These are phyloP conservation scores for Arabidopsis lyrata DNA, from an alignment of 441 rosid genomes.

Conservation along the genomic window DNA sequence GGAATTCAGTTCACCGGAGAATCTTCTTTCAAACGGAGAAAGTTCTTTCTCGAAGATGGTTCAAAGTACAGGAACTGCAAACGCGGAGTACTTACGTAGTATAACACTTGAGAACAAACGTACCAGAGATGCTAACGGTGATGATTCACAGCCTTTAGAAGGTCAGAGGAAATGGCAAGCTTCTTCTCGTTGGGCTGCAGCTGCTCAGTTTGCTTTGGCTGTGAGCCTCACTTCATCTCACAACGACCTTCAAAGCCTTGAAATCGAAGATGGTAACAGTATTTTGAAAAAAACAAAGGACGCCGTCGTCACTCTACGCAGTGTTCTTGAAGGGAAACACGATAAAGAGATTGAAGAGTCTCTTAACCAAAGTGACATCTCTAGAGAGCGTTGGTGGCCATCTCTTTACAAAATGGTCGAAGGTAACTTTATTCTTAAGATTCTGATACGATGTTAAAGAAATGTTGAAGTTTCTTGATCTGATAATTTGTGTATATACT, in stretches of 20 bases:
- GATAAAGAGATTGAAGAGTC: slow-evolving; percentile 76
- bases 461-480: slow-evolving; percentile 21
- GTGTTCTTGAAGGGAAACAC: slow-evolving; percentile 90
- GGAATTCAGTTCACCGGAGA: slow-evolving; percentile 79
- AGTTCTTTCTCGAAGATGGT: slow-evolving; percentile 96
- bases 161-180: slow-evolving; percentile 82
- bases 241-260: slow-evolving; percentile 82
- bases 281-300: slow-evolving; percentile 88
- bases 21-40: slow-evolving; percentile 64
- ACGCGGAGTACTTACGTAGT: slow-evolving; percentile 85
- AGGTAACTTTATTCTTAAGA: slow-evolving; percentile 56
- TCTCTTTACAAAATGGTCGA: slow-evolving; percentile 87
- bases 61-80: slow-evolving; percentile 92
- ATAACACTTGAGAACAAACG: slow-evolving; percentile 62
- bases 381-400: slow-evolving; percentile 96
- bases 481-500: background rate
- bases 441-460: background rate
- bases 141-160: slow-evolving; percentile 46
- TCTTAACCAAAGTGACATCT: slow-evolving; percentile 58
- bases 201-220: slow-evolving; percentile 87
- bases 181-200: slow-evolving; percentile 97
- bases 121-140: slow-evolving; percentile 22
- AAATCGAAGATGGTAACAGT: slow-evolving; percentile 64
- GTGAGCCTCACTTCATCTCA: slow-evolving; percentile 92
- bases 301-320: slow-evolving; percentile 83